These are phyloP conservation scores for Canna indica DNA, from an alignment of 176 grass and related monocot genomes.

Conservation along the genomic window DNA sequence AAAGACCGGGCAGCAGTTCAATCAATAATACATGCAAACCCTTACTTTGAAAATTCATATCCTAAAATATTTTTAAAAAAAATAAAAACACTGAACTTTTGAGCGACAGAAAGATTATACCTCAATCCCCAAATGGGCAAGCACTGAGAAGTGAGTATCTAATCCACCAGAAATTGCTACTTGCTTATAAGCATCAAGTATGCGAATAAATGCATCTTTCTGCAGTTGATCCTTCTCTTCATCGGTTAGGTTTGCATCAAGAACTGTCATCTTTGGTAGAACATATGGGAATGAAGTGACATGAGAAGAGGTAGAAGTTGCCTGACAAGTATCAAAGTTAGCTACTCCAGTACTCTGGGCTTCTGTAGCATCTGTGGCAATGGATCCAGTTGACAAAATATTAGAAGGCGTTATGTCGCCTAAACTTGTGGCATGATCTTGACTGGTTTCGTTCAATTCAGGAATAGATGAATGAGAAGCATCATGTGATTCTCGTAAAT, in stretches of 20 bases:
- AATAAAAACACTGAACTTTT: neutral
- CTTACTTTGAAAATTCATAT: neutral
- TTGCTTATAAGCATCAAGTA: slow-evolving; percentile 67
- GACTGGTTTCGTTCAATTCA: slow-evolving; percentile 17
- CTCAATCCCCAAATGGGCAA: slow-evolving; percentile 87
- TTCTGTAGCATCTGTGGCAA: slow-evolving; percentile 45
- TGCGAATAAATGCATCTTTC: slow-evolving; percentile 68
- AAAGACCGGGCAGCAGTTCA: neutral
- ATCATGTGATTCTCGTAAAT: slow-evolving; percentile 66
- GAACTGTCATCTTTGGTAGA: slow-evolving; percentile 78
- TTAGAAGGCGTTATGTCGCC: slow-evolving; percentile 34
- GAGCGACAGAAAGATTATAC: slow-evolving; percentile 27
- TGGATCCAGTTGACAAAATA: slow-evolving; percentile 40
- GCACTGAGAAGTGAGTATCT: slow-evolving; percentile 49
- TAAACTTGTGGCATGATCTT: slow-evolving; percentile 48
- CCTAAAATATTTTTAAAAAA: neutral
- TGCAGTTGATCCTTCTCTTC: slow-evolving; percentile 79
- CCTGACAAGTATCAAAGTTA: slow-evolving; percentile 41
- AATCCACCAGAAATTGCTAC: slow-evolving; percentile 46
- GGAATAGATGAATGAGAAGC: slow-evolving; percentile 60
- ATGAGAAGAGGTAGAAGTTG: slow-evolving; percentile 33
- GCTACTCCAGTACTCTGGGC: slow-evolving; percentile 44
- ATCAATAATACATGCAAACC: neutral
- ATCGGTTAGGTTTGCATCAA: slow-evolving; percentile 65
- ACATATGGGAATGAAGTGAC: slow-evolving; percentile 32